Base-by-base conservation (phyloP, 192 early-diverging fungal species). In the Coemansia sp. region DNA sequence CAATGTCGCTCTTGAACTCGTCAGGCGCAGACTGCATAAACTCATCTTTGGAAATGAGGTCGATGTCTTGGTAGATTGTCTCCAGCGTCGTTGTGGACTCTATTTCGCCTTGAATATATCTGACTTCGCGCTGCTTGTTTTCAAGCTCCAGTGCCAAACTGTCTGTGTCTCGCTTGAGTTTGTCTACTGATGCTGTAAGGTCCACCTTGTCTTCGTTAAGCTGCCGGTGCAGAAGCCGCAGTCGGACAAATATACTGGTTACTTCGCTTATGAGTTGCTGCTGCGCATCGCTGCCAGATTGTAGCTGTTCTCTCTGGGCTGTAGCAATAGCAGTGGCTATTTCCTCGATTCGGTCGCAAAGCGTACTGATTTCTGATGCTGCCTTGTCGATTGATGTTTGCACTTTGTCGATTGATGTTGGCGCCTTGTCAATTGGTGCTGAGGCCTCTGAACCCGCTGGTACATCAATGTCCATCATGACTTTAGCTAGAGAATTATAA, bases 1-100 rank as follows among this genome's bases (percentile, higher is more conserved):
- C 66, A 9, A 60, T 60, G 15, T 66, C 69, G 25, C 48, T 17
- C 39, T 58, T 63, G 32, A 69, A 72, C 66, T 75, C 73, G 1
- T 65, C 64, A 0, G 75, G 75, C 15, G 75, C 75, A 15, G 25
- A 32, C n/a, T 52, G 66, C 59, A 64, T 17, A 27, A 69, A 81
- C 64, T 72, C 73, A 0, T 67, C 69, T 22, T 72, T 39, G n/a
- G 73, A 51, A 3, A 72, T 58, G 5, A 81, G 52, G 12, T 75
- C 69, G 6, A 81, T 81, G 50, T 56, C 62, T 59, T 81, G 78
- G 59, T 81, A 81, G 43, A 81, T 81, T 3, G 78, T 81, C 56
- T 81, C 73, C 56, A 72, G 62, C 45, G 62, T 70, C 22, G 69
- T 25, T 9, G 78, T 81, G 7, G 69, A 69, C 7, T 62, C 66